Evolutionary conservation across 768 basidiomycete genomes (phyloP), one percentile per base, ranked within the genome.

Genomic region (Xanthoconium stramineum): DNA sequence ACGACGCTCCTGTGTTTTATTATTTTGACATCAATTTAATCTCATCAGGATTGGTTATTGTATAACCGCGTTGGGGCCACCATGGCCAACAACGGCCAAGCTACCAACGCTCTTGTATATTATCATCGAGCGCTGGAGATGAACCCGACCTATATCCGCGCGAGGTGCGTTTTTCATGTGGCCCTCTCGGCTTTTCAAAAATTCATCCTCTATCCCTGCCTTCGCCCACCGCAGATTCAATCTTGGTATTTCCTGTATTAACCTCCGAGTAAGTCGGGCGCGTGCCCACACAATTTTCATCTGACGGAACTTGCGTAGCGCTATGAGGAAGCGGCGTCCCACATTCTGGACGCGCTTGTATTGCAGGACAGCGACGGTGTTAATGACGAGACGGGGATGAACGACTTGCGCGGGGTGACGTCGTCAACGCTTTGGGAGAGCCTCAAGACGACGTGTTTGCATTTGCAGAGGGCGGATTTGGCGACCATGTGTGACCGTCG

Each of bases 21-120:
- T n/a, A n/a, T 52, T 36, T 55, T 61, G 24, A 59, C 33, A 17
- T 14, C 39, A 6, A 9, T 8, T 10, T 42, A 37, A 33, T 29
- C 13, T 30, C 20, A 17, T 54, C 63, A 95, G 91, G 94, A 98
- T 67, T 96, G 90, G 87, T 75, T 91, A 38, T 73, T 98, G 55
- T 96, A 91, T 73, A 98, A 98, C 66, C 84, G 95, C 15, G 89
- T 96, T 40, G 95, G 95, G 14, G 95, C 95, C 15, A 95, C 93
- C 6, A 85, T 94, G 75, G 95, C 95, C 28, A 98, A 97, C 71
- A 91, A 84, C 64, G 86, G 94, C 24, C 77, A 76, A 52, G 80
- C 93, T 13, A 83, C 81, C 36, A 83, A 91, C 50, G 95, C 95
- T n/a, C 76, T 94, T 3, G 77, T 86, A 56, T 96, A 92, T 69